phyloP scores from a whole-genome alignment of 768 basidiomycete genomes.

The Lactarius sanguifluus region DNA sequence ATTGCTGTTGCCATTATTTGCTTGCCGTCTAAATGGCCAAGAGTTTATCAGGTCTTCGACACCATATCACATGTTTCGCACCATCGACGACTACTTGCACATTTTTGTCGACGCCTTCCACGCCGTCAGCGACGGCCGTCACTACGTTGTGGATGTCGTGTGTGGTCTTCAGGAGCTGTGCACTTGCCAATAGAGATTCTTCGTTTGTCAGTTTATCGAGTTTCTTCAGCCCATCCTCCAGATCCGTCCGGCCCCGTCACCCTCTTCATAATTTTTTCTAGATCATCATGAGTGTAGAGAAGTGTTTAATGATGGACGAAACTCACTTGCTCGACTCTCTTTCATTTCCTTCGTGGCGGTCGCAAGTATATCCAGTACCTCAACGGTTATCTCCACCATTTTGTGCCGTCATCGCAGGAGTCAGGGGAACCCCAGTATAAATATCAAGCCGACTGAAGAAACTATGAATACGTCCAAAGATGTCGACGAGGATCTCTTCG shows the following conservation, averaged over 20 bases:
- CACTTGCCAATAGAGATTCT: not conserved
- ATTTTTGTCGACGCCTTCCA: not conserved
- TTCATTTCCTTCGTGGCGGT: not conserved
- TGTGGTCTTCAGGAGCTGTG: not conserved
- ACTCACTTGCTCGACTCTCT: not conserved
- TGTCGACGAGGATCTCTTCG: not conserved
- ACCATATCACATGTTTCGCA: not conserved
- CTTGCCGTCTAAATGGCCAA: too few species aligned
- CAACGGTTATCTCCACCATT: not conserved
- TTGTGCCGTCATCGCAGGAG: not conserved
- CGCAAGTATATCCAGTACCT: not conserved
- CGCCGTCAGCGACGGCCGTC: not conserved
- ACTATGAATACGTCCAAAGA: not conserved
- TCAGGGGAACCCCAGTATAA: not conserved
- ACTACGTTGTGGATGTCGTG: not conserved
- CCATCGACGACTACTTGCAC: not conserved
- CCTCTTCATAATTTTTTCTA: not conserved
- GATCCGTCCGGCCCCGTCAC: not conserved
- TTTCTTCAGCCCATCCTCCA: not conserved
- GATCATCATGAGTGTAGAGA: not conserved
- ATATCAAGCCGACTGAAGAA: not conserved
- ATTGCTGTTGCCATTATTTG: too few species aligned
- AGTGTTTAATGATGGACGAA: not conserved
- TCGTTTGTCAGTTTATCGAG: not conserved
- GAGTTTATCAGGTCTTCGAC: too few species aligned